phyloP scores from a whole-genome alignment of 163 green algal species.

The Chloromonas sp. region DNA sequence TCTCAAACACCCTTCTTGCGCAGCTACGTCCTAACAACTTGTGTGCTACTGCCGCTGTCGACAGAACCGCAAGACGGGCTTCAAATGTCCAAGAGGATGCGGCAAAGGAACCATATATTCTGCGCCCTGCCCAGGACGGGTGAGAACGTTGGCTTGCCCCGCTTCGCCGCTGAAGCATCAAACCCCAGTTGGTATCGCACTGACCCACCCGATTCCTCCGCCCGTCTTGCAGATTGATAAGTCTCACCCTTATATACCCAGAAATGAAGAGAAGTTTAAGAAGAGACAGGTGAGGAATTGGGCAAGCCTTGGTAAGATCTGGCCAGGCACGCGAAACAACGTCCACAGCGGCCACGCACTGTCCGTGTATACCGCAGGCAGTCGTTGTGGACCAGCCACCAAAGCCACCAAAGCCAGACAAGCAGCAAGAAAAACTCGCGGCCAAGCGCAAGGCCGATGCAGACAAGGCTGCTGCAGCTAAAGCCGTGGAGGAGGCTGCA shows the following conservation, averaged over 20 bases:
- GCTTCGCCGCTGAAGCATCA: too few species aligned
- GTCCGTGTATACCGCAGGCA: too few species aligned
- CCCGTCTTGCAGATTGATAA: constrained; percentile 68
- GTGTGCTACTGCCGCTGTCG: neutral
- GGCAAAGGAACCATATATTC: constrained; percentile 61
- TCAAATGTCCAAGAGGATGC: constrained; percentile 78
- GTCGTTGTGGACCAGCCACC: neutral
- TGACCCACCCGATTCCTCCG: too few species aligned
- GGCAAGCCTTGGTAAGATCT: too few species aligned
- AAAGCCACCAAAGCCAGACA: neutral
- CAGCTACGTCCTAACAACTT: neutral
- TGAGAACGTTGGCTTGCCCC: constrained; percentile 27
- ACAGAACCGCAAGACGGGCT: constrained; percentile 84
- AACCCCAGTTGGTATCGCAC: too few species aligned
- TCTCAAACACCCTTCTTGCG: neutral
- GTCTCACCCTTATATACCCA: constrained; percentile 70
- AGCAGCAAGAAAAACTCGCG: neutral
- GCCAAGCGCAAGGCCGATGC: neutral
- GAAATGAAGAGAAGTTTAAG: constrained; percentile 26
- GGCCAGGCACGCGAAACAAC: too few species aligned
- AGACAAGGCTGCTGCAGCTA: neutral
- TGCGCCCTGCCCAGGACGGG: constrained; percentile 71
- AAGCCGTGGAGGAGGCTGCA: neutral
- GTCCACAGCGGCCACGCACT: too few species aligned
- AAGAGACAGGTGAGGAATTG: too few species aligned